These are phyloP conservation scores for Westerdykella sp. DNA, from an alignment of 2,329 filamentous ascomycete genomes.

Conservation along the genomic window DNA sequence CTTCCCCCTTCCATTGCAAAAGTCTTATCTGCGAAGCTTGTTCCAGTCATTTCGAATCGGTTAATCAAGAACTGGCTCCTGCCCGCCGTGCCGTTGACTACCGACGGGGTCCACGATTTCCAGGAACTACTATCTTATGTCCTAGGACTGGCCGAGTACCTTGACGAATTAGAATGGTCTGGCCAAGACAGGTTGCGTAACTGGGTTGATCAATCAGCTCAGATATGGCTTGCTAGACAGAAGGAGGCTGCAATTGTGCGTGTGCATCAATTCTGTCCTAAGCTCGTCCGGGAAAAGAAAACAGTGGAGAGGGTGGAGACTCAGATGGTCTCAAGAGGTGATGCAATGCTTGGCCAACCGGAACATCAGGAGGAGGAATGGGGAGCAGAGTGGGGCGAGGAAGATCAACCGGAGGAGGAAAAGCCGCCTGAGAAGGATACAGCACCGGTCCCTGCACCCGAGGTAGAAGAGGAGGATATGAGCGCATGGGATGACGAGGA, in stretches of 20 bases:
- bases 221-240: constrained; percentile 79
- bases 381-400: constrained; percentile 75
- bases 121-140: constrained; percentile 63
- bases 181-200: constrained; percentile 58
- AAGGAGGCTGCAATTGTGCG: constrained; percentile 72
- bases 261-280: constrained; percentile 62
- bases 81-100: constrained; percentile 65
- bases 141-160: constrained; percentile 55
- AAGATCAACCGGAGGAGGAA: constrained; percentile 60
- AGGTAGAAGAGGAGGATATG: constrained; percentile 43
- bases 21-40: constrained; percentile 61
- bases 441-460: constrained; percentile 6
- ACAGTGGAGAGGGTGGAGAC: constrained; percentile 80
- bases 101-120: constrained; percentile 66
- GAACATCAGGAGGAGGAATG: constrained; percentile 56
- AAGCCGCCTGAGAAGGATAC: constrained; percentile 2
- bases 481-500: constrained; percentile 45
- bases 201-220: constrained; percentile 75
- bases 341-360: constrained; percentile 55
- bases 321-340: constrained; percentile 66
- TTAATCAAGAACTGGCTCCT: constrained; percentile 72
- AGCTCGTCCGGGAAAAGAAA: constrained; percentile 60
- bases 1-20: constrained; percentile 46
- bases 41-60: constrained; percentile 61
- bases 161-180: constrained; percentile 60